phyloP scores from a whole-genome alignment of 306 rosid genomes.

The Carpinus viminea region DNA sequence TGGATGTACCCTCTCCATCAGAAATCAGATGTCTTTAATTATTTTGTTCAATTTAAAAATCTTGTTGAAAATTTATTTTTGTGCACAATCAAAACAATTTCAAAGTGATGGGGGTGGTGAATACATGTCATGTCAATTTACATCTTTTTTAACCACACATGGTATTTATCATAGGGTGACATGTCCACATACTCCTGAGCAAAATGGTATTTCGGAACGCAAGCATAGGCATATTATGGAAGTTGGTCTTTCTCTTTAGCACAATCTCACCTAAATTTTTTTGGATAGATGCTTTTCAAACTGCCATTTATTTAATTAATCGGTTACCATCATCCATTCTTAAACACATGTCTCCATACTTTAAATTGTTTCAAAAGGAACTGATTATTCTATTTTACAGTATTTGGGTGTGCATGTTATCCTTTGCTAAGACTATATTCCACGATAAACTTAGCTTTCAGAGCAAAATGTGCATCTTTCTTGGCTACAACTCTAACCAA shows the following conservation, averaged over 20 bases:
- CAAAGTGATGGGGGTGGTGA: neutral
- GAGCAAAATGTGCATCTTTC: neutral
- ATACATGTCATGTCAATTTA: neutral
- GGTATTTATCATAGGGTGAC: neutral
- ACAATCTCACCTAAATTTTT: neutral
- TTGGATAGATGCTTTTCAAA: neutral
- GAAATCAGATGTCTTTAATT: too few relatives aligned
- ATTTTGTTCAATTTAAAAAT: too few relatives aligned
- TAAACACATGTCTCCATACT: neutral
- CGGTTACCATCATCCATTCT: neutral
- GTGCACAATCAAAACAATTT: neutral
- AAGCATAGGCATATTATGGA: neutral
- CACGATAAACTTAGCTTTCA: neutral
- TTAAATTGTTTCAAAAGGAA: neutral
- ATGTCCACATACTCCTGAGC: neutral
- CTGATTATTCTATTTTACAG: neutral
- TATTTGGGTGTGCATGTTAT: neutral
- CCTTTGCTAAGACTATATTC: neutral
- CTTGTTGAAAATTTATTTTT: neutral
- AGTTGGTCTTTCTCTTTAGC: neutral
- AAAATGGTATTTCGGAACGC: too few relatives aligned
- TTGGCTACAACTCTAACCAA: neutral
- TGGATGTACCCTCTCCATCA: neutral
- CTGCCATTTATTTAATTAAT: neutral
- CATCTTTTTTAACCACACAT: neutral